A percentile compares a stretch with the other conserved stretches of the same genome.
phyloP scores from a whole-genome alignment of 257 asterid genomes.

The Nicotiana sylvestris region DNA sequence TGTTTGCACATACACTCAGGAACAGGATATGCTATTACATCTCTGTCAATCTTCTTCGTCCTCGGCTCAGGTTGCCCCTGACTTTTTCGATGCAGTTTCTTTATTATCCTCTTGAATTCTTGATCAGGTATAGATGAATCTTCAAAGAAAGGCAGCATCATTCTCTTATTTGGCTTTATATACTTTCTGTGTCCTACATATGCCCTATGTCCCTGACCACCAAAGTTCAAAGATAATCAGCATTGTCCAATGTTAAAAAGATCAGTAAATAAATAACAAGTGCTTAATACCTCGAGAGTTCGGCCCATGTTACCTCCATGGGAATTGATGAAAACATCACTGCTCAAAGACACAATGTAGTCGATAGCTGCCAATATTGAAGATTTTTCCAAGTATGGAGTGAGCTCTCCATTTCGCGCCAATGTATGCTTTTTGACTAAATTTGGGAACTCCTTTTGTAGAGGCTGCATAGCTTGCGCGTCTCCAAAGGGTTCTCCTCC shows the following conservation, averaged over 20 bases:
- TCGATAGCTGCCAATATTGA: conserved; percentile 60
- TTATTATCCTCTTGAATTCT: conserved; percentile 28
- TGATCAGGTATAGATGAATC: conserved; percentile 32
- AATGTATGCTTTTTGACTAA: conserved; percentile 35
- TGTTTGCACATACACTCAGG: conserved; percentile 62
- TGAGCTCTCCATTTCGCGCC: conserved; percentile 49
- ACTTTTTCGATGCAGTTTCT: conserved; percentile 47
- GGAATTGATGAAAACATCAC: conserved; percentile 55
- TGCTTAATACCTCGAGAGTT: conserved; percentile 44
- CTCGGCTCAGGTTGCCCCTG: conserved; percentile 48
- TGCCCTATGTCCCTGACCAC: conserved; percentile 55
- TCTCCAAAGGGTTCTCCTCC: conserved; percentile 76
- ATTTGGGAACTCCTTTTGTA: conserved; percentile 46
- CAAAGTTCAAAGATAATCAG: neutral
- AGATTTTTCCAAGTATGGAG: conserved; percentile 42
- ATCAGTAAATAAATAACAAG: neutral
- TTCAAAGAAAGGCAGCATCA: conserved; percentile 50
- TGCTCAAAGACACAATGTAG: conserved; percentile 53
- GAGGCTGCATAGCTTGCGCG: conserved; percentile 35
- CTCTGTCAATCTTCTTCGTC: conserved; percentile 41
- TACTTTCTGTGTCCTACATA: conserved; percentile 56
- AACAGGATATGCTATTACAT: conserved; percentile 63
- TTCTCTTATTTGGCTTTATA: conserved; percentile 58
- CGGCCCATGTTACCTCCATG: conserved; percentile 72
- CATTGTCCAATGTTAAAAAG: neutral